phyloP scores from a whole-genome alignment of 306 rosid genomes.

The Albizia julibrissin region DNA sequence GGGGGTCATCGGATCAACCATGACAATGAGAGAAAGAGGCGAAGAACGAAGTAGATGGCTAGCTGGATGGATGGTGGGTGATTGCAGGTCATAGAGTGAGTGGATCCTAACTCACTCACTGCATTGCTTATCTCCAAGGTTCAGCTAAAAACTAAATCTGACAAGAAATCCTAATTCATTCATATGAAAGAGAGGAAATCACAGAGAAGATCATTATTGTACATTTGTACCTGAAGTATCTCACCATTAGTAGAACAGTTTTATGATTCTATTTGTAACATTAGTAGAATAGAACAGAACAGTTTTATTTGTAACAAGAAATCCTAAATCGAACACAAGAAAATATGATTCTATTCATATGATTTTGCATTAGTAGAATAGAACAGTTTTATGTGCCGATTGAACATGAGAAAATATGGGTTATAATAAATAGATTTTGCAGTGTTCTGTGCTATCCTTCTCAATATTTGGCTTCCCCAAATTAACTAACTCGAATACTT shows the following conservation, averaged over 20 bases:
- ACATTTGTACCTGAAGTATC: background rate
- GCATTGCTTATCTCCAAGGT: conserved; percentile 23
- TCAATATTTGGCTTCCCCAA: too few relatives aligned
- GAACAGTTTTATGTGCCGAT: background rate
- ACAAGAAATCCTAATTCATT: background rate
- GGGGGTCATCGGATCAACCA: conserved; percentile 36
- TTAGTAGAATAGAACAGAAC: background rate
- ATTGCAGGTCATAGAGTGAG: too few relatives aligned
- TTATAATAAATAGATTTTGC: background rate
- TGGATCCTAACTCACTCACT: too few relatives aligned
- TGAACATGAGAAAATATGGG: background rate
- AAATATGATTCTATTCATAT: too few relatives aligned
- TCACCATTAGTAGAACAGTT: too few relatives aligned
- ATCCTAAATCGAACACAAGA: background rate
- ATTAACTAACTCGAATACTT: background rate
- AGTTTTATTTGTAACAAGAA: background rate
- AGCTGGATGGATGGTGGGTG: too few relatives aligned
- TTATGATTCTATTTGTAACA: background rate
- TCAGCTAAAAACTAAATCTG: conserved; percentile 31
- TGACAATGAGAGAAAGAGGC: conserved; percentile 27
- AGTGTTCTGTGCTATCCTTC: background rate
- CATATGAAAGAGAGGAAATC: background rate
- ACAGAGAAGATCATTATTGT: background rate
- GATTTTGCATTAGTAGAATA: background rate
- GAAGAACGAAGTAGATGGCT: too few relatives aligned